Percentiles rank a stretch among this genome's conserved stretches.
These are phyloP conservation scores for Lepiota subincarnata DNA, from an alignment of 768 basidiomycete species.

Conservation along the genomic window DNA sequence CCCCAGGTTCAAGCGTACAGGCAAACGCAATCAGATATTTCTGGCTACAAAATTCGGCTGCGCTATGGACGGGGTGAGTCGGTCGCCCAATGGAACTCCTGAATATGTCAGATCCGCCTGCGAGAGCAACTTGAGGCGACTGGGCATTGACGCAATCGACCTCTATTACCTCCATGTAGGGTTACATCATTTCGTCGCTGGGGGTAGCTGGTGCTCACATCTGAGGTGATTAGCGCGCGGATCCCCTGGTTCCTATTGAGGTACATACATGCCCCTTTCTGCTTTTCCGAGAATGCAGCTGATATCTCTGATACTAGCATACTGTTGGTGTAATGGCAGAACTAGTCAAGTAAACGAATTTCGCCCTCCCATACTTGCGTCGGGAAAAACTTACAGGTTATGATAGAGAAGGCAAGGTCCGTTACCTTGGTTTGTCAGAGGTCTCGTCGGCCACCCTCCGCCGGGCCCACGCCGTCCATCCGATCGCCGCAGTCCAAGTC, in stretches of 20 bases:
- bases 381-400: no score
- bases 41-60: constrained; percentile 52
- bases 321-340: constrained; percentile 48
- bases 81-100: constrained; percentile 23
- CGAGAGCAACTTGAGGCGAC: constrained; percentile 35
- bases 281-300: neutral
- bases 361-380: no score
- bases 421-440: constrained; percentile 51
- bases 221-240: constrained; percentile 29
- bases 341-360: constrained; percentile 36
- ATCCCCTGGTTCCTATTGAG: constrained; percentile 44
- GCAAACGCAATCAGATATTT: constrained; percentile 51
- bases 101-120: constrained; percentile 35
- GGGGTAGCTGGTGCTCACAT: neutral
- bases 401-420: constrained; percentile 26
- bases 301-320: constrained; percentile 3
- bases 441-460: constrained; percentile 41
- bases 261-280: constrained; percentile 21
- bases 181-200: neutral
- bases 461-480: constrained; percentile 47
- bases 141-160: constrained; percentile 41
- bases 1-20: constrained; percentile 45
- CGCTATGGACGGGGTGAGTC: constrained; percentile 12
- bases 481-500: constrained; percentile 44
- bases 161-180: constrained; percentile 45